A percentile compares a stretch with the other conserved stretches of the same genome.
Evolutionary conservation across 2,329 filamentous ascomycete genomes (phyloP).

Genomic region (Aurifilum marmelostoma): DNA sequence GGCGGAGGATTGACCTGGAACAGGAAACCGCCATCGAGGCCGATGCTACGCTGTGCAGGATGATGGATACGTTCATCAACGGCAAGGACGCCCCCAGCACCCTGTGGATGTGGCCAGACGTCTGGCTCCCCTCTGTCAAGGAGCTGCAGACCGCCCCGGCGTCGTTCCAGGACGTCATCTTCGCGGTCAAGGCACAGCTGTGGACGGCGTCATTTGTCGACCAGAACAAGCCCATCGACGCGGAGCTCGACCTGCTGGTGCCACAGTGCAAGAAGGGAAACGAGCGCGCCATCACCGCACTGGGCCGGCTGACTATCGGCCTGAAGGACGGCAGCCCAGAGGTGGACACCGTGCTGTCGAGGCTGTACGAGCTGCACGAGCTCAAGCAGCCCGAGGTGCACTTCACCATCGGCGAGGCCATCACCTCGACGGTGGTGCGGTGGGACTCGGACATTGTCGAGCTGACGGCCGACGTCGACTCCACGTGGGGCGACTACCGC

Average conservation of each 20-base stretch:
- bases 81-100: conserved; percentile 3
- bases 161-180: conserved; percentile 43
- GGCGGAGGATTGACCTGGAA: conserved; percentile 19
- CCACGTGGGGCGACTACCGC: conserved; percentile 40
- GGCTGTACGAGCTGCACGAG: conserved; percentile 78
- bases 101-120: not conserved
- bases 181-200: conserved; percentile 51
- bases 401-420: conserved; percentile 86
- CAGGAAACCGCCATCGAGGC: conserved; percentile 9
- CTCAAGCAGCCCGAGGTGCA: conserved; percentile 85
- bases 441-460: conserved; percentile 84
- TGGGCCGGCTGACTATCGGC: conserved; percentile 76
- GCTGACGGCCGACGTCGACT: conserved; percentile 75
- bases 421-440: conserved; percentile 75
- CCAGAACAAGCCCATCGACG: conserved; percentile 37
- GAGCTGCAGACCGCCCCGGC: conserved; percentile 9
- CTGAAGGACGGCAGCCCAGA: conserved; percentile 43
- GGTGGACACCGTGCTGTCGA: conserved; percentile 61
- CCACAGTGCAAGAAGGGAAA: conserved; percentile 76
- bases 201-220: conserved; percentile 48
- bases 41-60: not conserved
- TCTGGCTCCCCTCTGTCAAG: conserved; percentile 24
- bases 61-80: conserved; percentile 15
- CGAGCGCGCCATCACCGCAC: conserved; percentile 77
- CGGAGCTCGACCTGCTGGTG: conserved; percentile 65